phyloP scores from a whole-genome alignment of 257 asterid species.

The Echium plantagineum region DNA sequence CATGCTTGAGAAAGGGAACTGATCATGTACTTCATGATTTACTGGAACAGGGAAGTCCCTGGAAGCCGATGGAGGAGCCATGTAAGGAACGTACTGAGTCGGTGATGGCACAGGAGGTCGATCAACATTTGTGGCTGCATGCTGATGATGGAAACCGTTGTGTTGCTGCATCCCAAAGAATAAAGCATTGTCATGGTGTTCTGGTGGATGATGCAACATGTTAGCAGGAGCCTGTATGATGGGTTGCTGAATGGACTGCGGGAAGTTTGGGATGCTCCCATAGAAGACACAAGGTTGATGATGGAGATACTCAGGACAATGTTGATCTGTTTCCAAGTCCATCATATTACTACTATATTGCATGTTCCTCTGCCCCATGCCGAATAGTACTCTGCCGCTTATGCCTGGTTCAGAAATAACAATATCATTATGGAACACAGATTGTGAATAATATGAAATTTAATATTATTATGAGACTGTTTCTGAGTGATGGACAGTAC shows the following conservation, averaged over 20 bases:
- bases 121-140: slow-evolving; percentile 28
- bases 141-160: slow-evolving; percentile 35
- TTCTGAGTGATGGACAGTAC: not conserved
- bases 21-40: slow-evolving; percentile 39
- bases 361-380: slow-evolving; percentile 65
- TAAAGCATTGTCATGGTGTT: slow-evolving; percentile 40
- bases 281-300: slow-evolving; percentile 55
- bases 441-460: not conserved
- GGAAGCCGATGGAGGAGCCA: slow-evolving; percentile 43
- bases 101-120: slow-evolving; percentile 35
- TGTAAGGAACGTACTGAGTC: slow-evolving; percentile 42
- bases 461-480: not conserved
- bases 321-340: slow-evolving; percentile 49
- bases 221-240: slow-evolving; percentile 29
- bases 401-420: slow-evolving; percentile 29
- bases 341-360: slow-evolving; percentile 19
- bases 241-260: slow-evolving; percentile 35
- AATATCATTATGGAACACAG: not conserved
- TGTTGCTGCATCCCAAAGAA: slow-evolving; percentile 41
- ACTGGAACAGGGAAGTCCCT: slow-evolving; percentile 43
- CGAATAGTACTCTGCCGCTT: slow-evolving; percentile 9
- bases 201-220: slow-evolving; percentile 38
- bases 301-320: slow-evolving; percentile 38
- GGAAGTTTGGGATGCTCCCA: slow-evolving; percentile 36
- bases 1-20: slow-evolving; percentile 24